Evolutionary conservation across 495 filamentous ascomycete species (phyloP).

Genomic region (Cryomyces antarcticus): DNA sequence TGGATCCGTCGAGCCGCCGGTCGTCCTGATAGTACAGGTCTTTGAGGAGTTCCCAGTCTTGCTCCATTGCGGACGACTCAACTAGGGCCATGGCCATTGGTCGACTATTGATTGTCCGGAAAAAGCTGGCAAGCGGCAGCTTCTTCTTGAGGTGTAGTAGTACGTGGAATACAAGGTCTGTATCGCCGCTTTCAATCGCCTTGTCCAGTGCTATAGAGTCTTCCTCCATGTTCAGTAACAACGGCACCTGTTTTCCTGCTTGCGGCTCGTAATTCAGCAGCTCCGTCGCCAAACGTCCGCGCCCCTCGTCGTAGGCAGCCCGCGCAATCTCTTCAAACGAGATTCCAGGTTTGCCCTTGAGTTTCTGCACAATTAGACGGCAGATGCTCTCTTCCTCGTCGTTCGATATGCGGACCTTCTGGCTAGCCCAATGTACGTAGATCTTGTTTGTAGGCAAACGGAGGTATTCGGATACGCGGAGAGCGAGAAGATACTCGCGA

Average conservation of each 20-base stretch:
- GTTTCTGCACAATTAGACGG: constrained; percentile 64
- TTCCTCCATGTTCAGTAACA: constrained; percentile 90
- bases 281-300: constrained; percentile 66
- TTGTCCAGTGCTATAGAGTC: constrained; percentile 92
- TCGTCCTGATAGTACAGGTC: constrained; percentile 98
- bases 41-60: constrained; percentile 71
- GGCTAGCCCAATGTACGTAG: constrained; percentile 88
- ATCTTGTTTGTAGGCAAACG: constrained; percentile 73
- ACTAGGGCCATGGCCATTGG: constrained; percentile 79
- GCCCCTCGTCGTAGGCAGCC: constrained; percentile 88
- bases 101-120: constrained; percentile 72
- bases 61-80: constrained; percentile 54
- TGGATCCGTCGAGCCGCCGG: constrained; percentile 69
- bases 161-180: constrained; percentile 78
- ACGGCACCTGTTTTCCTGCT: constrained; percentile 82
- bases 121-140: constrained; percentile 75
- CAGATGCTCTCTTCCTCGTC: constrained; percentile 81
- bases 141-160: constrained; percentile 79
- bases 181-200: constrained; percentile 86
- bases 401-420: constrained; percentile 71
- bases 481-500: constrained; percentile 77
- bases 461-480: constrained; percentile 75
- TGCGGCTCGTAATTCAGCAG: constrained; percentile 84
- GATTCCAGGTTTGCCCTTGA: constrained; percentile 72
- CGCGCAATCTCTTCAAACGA: constrained; percentile 88